Conservation (phyloP, 495 filamentous ascomycete species). For the Lophiostoma macrostomum region DNA sequence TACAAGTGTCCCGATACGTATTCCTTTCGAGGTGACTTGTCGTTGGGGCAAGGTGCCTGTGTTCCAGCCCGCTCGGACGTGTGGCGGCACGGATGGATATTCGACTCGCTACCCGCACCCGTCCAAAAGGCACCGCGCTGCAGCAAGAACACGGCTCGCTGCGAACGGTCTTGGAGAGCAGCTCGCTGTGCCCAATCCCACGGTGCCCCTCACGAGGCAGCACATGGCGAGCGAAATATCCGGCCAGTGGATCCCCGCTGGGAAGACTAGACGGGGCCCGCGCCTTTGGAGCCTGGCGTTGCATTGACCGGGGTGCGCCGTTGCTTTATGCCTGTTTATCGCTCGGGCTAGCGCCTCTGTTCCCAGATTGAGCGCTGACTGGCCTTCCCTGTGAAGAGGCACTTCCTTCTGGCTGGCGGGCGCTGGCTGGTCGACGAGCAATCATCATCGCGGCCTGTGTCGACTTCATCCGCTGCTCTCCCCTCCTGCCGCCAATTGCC, state of each 20-base stretch:
- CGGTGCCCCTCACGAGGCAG: background rate
- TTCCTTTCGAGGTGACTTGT: too few species aligned
- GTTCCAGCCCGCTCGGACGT: too few species aligned
- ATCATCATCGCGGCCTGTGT: background rate
- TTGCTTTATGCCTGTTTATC: conserved; percentile 14
- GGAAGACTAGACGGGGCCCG: too few species aligned
- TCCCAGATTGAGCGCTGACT: conserved; percentile 1
- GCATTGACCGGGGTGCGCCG: conserved; percentile 4
- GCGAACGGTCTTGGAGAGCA: background rate
- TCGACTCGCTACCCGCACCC: too few species aligned
- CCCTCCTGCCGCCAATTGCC: conserved; percentile 5
- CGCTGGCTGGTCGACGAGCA: conserved; percentile 1
- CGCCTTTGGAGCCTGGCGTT: too few species aligned
- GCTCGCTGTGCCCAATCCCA: background rate
- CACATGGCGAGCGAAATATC: conserved; percentile 1
- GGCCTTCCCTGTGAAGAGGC: background rate
- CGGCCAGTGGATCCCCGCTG: background rate
- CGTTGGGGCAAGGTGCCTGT: too few species aligned
- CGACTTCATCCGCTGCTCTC: conserved; percentile 25
- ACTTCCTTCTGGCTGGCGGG: conserved; percentile 11
- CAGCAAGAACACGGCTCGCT: background rate
- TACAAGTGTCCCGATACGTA: too few species aligned
- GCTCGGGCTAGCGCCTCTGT: background rate
- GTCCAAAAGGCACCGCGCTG: too few species aligned
- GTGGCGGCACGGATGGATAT: too few species aligned